A percentile compares a stretch with the other conserved stretches of the same genome.
These are phyloP conservation scores for Voacanga thouarsii DNA, from an alignment of 257 asterid genomes.

Conservation along the genomic window DNA sequence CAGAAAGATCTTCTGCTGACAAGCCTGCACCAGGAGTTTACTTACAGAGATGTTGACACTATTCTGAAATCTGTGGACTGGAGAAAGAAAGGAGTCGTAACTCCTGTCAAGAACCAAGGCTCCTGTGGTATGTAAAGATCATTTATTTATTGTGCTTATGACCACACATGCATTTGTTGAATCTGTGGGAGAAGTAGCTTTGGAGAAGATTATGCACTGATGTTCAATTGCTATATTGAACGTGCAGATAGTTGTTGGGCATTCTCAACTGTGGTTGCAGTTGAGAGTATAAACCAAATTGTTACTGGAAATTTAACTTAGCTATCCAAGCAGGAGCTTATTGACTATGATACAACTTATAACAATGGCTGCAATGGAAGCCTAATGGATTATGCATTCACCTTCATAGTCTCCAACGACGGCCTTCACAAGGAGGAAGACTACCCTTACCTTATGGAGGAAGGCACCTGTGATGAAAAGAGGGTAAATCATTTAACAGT, in stretches of 20 bases:
- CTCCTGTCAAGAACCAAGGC: slow-evolving; percentile 66
- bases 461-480: slow-evolving; percentile 64
- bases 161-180: too few relatives aligned
- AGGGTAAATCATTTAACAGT: slow-evolving; percentile 33
- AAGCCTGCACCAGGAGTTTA: slow-evolving; percentile 43
- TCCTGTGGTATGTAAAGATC: slow-evolving; percentile 21
- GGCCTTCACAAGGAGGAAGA: too few relatives aligned
- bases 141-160: too few relatives aligned
- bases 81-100: slow-evolving; percentile 65
- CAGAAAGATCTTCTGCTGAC: slow-evolving; percentile 28
- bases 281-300: slow-evolving; percentile 72
- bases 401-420: too few relatives aligned
- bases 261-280: slow-evolving; percentile 74
- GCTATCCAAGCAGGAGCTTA: slow-evolving; percentile 66
- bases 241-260: slow-evolving; percentile 83
- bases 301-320: slow-evolving; percentile 60
- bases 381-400: slow-evolving; percentile 68
- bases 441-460: too few relatives aligned
- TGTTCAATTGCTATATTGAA: neutral
- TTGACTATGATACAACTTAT: slow-evolving; percentile 59
- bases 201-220: neutral
- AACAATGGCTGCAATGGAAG: slow-evolving; percentile 78
- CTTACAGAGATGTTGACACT: slow-evolving; percentile 39
- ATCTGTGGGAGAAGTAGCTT: too few relatives aligned
- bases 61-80: slow-evolving; percentile 62